phyloP scores from a whole-genome alignment of 768 basidiomycete species.

The Scleroderma citrinum region DNA sequence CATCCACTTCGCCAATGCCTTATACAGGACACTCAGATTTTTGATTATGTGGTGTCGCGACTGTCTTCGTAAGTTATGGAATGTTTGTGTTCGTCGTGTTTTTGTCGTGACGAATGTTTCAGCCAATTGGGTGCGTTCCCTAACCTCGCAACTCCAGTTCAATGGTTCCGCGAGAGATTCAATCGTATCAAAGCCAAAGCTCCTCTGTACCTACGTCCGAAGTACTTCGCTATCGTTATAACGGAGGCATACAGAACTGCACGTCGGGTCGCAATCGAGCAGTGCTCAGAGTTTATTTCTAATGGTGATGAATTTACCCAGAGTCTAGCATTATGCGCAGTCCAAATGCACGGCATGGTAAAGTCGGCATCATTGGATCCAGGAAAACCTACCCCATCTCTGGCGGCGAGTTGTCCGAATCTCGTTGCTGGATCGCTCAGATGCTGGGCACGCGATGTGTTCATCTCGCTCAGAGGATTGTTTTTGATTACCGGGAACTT shows the following conservation, averaged over 20 bases:
- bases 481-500: constrained; percentile 92
- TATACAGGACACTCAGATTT: constrained; percentile 84
- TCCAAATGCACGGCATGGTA: constrained; percentile 90
- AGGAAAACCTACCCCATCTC: constrained; percentile 58
- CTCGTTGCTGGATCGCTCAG: constrained; percentile 92
- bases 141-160: constrained; percentile 58
- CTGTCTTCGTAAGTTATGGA: constrained; percentile 54
- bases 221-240: constrained; percentile 91
- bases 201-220: constrained; percentile 88
- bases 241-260: constrained; percentile 92
- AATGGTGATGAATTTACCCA: constrained; percentile 88
- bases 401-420: constrained; percentile 95
- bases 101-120: neutral
- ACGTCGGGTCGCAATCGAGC: constrained; percentile 75
- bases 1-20: constrained; percentile 87
- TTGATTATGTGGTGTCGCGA: constrained; percentile 78
- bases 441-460: constrained; percentile 94
- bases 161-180: constrained; percentile 88
- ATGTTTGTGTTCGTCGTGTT: constrained; percentile 7
- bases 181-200: constrained; percentile 68
- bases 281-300: constrained; percentile 80
- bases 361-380: constrained; percentile 88
- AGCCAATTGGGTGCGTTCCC: constrained; percentile 65
- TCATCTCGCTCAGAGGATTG: constrained; percentile 89
- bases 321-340: constrained; percentile 75